Percentiles rank a stretch among this genome's conserved stretches.
These are phyloP conservation scores for Xylaria sp. DNA, from an alignment of 2,329 filamentous ascomycete genomes.

Conservation along the genomic window DNA sequence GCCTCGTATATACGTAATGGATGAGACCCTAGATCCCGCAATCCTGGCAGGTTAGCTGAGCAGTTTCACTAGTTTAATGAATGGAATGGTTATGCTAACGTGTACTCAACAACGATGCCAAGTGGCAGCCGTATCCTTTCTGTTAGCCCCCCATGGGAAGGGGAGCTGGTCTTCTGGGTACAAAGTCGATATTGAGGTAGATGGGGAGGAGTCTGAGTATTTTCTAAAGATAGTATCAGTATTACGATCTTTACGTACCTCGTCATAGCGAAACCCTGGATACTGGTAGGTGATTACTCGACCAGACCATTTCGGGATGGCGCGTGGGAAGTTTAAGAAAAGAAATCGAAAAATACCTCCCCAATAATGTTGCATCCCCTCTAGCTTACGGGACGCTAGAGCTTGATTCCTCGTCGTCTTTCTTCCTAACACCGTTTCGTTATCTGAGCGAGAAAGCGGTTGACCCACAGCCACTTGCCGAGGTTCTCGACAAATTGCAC, in stretches of 20 bases:
- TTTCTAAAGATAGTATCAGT: not conserved
- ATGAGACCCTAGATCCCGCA: not conserved
- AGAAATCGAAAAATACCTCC: not conserved
- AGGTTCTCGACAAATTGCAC: not conserved
- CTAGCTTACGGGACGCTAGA: not conserved
- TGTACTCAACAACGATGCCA: not conserved
- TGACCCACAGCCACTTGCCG: not conserved
- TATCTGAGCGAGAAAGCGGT: not conserved
- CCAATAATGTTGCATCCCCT: not conserved
- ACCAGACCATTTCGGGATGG: not conserved
- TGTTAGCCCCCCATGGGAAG: not conserved
- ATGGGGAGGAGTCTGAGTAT: not conserved
- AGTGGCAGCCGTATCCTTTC: not conserved
- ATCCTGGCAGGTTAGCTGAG: not conserved
- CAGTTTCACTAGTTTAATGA: not conserved
- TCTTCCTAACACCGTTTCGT: not conserved
- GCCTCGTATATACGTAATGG: not conserved
- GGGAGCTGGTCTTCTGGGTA: not conserved
- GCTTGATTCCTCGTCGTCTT: not conserved
- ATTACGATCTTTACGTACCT: not conserved
- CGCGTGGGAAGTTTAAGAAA: not conserved
- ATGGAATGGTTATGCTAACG: not conserved
- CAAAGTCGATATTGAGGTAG: not conserved
- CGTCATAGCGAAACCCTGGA: not conserved
- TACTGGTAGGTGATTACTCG: not conserved